These are phyloP conservation scores for Chrysanthemum makinoi DNA, from an alignment of 129 eudicot genomes.

Conservation along the genomic window DNA sequence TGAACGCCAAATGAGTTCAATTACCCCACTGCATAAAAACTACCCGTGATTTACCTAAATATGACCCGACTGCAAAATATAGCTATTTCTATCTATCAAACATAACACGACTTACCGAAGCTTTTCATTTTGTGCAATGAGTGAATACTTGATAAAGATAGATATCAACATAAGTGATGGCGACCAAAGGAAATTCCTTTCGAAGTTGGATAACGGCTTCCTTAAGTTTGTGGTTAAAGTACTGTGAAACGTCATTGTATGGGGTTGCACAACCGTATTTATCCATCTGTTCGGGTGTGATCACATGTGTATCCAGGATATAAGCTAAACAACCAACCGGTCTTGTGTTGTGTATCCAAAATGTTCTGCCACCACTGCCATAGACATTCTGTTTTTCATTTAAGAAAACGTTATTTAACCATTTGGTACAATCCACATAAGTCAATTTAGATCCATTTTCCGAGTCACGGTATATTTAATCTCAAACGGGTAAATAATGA, in stretches of 20 bases:
- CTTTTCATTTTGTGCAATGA: constrained; percentile 51
- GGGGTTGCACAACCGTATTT: constrained; percentile 61
- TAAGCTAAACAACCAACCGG: constrained; percentile 82
- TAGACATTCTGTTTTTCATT: constrained; percentile 41
- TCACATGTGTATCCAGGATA: constrained; percentile 43
- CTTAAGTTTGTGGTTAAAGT: constrained; percentile 53
- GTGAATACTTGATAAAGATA: constrained; percentile 65
- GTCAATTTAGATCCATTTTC: too few species aligned
- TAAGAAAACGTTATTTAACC: background rate
- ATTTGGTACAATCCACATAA: background rate
- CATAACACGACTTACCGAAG: constrained; percentile 40
- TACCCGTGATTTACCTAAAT: too few species aligned
- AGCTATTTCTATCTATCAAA: background rate
- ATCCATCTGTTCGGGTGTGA: constrained; percentile 56
- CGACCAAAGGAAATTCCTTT: constrained; percentile 55
- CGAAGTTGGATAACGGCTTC: constrained; percentile 49
- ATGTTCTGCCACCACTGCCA: constrained; percentile 65
- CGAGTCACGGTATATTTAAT: too few species aligned
- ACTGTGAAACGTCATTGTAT: constrained; percentile 55
- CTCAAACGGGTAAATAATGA: too few species aligned
- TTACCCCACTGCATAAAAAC: background rate
- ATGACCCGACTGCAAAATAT: too few species aligned
- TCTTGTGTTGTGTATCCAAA: constrained; percentile 87
- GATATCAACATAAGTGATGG: constrained; percentile 68
- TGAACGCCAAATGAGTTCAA: background rate